These are phyloP conservation scores for Globisporangium rhizosaccharum DNA, from an alignment of 352 stramenopile genomes.

Conservation along the genomic window DNA sequence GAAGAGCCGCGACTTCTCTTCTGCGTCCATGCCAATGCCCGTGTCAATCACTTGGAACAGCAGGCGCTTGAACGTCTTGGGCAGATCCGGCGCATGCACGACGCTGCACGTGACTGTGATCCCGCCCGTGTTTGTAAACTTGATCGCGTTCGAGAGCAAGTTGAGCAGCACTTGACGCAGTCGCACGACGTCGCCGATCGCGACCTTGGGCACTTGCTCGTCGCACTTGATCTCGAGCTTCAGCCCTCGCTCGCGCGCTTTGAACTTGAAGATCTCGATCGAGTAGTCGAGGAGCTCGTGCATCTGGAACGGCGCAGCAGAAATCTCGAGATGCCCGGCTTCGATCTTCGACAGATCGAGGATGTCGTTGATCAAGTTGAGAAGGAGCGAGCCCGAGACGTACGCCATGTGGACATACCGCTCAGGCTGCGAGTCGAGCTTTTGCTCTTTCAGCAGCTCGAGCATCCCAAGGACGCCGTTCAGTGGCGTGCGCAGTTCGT, in stretches of 20 bases:
- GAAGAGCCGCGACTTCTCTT: conserved; percentile 79
- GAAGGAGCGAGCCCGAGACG: conserved; percentile 77
- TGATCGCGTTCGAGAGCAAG: conserved; percentile 83
- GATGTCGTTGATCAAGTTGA: conserved; percentile 92
- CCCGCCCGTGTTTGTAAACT: conserved; percentile 80
- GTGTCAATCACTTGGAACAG: conserved; percentile 86
- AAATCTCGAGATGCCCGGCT: conserved; percentile 87
- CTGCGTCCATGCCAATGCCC: conserved; percentile 71
- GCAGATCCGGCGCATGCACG: conserved; percentile 57
- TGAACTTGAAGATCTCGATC: conserved; percentile 89
- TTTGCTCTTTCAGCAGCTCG: conserved; percentile 73
- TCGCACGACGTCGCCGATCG: conserved; percentile 75
- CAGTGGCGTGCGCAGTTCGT: conserved; percentile 75
- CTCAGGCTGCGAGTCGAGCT: conserved; percentile 56
- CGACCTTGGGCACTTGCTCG: conserved; percentile 53
- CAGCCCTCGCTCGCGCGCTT: conserved; percentile 78
- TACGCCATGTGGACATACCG: conserved; percentile 85
- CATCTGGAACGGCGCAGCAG: conserved; percentile 79
- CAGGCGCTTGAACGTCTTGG: conserved; percentile 60
- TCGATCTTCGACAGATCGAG: conserved; percentile 92
- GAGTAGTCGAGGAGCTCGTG: conserved; percentile 81
- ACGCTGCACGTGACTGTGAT: conserved; percentile 77
- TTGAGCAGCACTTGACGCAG: conserved; percentile 80
- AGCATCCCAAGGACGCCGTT: conserved; percentile 84
- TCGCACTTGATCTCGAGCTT: conserved; percentile 76